Evolutionary conservation across 2,329 filamentous ascomycete species (phyloP).

Genomic region (Phialemoniopsis sp.): DNA sequence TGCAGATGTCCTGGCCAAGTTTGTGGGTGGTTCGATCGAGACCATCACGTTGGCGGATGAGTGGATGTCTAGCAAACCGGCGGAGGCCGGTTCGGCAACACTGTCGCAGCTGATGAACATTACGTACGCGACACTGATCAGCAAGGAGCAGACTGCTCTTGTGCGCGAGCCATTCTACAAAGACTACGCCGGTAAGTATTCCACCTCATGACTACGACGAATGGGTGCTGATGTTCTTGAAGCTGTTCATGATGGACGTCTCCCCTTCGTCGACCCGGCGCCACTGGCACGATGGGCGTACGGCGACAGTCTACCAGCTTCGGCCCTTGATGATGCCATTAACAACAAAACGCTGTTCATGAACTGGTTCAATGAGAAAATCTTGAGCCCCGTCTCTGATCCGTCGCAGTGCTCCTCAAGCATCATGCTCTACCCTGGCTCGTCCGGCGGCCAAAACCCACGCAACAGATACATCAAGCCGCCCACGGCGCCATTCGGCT

Average conservation of each 20-base stretch:
- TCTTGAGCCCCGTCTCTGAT: constrained; percentile 33
- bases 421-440: constrained; percentile 42
- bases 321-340: constrained; percentile 27
- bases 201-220: no score
- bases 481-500: constrained; percentile 42
- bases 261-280: constrained; percentile 29
- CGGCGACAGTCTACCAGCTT: constrained; percentile 20
- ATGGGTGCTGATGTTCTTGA: no score
- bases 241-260: constrained; percentile 18
- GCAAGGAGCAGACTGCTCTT: constrained; percentile 28
- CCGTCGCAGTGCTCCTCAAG: constrained; percentile 40
- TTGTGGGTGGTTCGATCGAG: constrained; percentile 15
- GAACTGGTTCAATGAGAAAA: constrained; percentile 37
- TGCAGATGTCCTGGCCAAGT: constrained; percentile 16
- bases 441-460: constrained; percentile 14
- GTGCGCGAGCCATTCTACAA: constrained; percentile 30
- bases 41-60: constrained; percentile 14
- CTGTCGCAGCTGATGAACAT: constrained; percentile 19
- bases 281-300: constrained; percentile 28
- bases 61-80: constrained; percentile 19
- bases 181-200: constrained; percentile 29
- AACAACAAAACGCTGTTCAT: constrained; percentile 44
- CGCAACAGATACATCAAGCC: constrained; percentile 29
- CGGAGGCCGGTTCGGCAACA: constrained; percentile 7
- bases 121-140: constrained; percentile 30